Evolutionary conservation across 768 basidiomycete species (phyloP), one percentile per base, ranked within the genome.

Genomic region (Phaeotremella fagi): DNA sequence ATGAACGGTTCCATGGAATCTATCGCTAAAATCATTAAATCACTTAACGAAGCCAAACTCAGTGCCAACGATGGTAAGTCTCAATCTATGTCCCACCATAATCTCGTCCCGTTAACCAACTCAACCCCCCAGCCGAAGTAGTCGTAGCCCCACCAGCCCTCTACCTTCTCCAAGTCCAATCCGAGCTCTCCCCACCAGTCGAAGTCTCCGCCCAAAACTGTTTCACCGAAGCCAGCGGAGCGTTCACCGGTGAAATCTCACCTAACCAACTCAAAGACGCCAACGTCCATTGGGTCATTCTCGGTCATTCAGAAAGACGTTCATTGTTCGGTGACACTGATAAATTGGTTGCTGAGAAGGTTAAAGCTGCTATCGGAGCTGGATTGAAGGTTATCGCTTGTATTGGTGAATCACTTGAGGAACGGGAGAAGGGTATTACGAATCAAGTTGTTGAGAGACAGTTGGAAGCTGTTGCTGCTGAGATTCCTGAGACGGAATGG

Each of bases 271-370:
- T 98, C 63, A 81, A 79, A 33, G 90, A 97, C 69, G 85, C 86
- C n/a, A 80, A 79, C 4, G 83, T 98, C 53, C 86, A 86, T 52
- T 97, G 87, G 73, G 90, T 95, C 63, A 86, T 99, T 75, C 82
- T 97, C 46, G 94, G 94, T 31, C 95, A 99, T 80, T 97, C 92
- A 41, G 95, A 99, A 76, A 88, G 95, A 60, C 85, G 95, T 57
- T 85, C 88, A 6, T 74, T 91, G 60, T 99, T 98, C 81, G 81
- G 85, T 70, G 95, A 99, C 75, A 81, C 84, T 25, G 88, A 87
- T 52, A 83, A 82, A 50, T 60, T 85, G 41, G 84, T 98, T 57
- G 92, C 89, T 11, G 77, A 80, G 60, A 98, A 97, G 80, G 88
- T 88, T 61, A 82, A 83, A 63, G 86, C 86, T 1, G 88, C 92